Base-by-base conservation (phyloP, 73 alveolate species). In the Diophrys sp. region DNA sequence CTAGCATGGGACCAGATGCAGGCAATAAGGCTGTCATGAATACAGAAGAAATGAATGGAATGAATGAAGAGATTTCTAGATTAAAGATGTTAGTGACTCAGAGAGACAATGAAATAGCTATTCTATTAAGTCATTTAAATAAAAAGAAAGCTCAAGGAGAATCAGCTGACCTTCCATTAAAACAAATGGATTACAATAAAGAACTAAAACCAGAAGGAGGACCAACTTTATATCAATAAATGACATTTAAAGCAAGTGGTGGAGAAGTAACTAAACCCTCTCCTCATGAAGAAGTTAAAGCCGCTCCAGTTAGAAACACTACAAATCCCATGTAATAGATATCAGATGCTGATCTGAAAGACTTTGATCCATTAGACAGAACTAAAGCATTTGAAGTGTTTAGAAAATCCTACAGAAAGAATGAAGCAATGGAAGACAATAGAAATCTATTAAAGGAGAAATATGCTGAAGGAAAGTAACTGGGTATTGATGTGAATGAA, bases 61-160 rank as follows among this genome's bases (percentile, higher is more conserved):
- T 67, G 14, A 66, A 87, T 28, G 98, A 90, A 62, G 96, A 93
- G 74, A 87, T 93, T 2, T 71, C 86, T 27, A 72, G 93, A 79
- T 86, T 94, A 30, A 80, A 90, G 72, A 54, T 84, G 25, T 73
- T 91, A 32, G 93, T 94, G 0, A 79, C 86, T 25, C 75, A 90
- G 66, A 92, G 98, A 70, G 98, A 94, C 66, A 92, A 82, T 77
- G 98, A 94, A 86, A 94, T 94, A n/a, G 93, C 93, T 55, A 94
- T 94, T 23, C 84, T 94, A 56, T 75, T 94, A 11, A 79, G 87
- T 54, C 66, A 80, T 66, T 71, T 89, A 1, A 80, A 91, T 56
- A 92, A 91, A 73, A 90, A 88, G 68, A 84, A 94, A 85, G 95
- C 81, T 30, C 67, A 81, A 33, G 80, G 74, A 57, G 87, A 44